These are phyloP conservation scores for bread wheat (Triticum aestivum) DNA, from an alignment of 176 grass and related monocot species.

Conservation along the genomic window DNA sequence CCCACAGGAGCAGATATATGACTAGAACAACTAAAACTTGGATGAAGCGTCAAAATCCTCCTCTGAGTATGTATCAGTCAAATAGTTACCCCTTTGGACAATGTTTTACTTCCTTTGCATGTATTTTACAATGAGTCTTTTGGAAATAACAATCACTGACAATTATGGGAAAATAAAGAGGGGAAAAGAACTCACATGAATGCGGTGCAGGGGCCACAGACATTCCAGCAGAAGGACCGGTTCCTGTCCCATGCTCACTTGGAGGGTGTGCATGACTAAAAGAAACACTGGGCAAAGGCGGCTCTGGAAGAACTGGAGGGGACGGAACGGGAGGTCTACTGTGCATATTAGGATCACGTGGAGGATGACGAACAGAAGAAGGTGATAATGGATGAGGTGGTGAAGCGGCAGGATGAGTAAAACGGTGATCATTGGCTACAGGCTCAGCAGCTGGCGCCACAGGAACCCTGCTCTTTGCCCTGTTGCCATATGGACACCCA, in stretches of 20 bases:
- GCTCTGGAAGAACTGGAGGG: constrained; percentile 27
- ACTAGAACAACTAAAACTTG: background rate
- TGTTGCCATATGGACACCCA: constrained; percentile 56
- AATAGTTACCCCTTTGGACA: background rate
- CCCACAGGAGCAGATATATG: background rate
- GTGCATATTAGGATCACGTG: constrained; percentile 18
- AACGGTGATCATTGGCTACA: constrained; percentile 34
- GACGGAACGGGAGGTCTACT: constrained; percentile 18
- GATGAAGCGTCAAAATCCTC: background rate
- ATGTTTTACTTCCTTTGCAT: background rate
- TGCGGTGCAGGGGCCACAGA: constrained; percentile 39
- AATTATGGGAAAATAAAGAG: background rate
- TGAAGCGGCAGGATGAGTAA: constrained; percentile 29
- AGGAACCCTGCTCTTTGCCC: constrained; percentile 25
- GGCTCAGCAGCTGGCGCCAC: constrained; percentile 42
- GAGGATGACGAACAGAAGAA: constrained; percentile 23
- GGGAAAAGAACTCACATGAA: constrained; percentile 41
- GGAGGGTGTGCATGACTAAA: constrained; percentile 55
- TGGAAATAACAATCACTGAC: background rate
- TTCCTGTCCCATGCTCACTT: constrained; percentile 19
- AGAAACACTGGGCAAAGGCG: constrained; percentile 40
- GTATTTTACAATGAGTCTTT: background rate
- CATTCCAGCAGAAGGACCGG: constrained; percentile 31
- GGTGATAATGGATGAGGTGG: constrained; percentile 29
- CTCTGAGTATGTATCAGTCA: background rate